phyloP scores from a whole-genome alignment of 108 stramenopile species.

The Bacterosira constricta region DNA sequence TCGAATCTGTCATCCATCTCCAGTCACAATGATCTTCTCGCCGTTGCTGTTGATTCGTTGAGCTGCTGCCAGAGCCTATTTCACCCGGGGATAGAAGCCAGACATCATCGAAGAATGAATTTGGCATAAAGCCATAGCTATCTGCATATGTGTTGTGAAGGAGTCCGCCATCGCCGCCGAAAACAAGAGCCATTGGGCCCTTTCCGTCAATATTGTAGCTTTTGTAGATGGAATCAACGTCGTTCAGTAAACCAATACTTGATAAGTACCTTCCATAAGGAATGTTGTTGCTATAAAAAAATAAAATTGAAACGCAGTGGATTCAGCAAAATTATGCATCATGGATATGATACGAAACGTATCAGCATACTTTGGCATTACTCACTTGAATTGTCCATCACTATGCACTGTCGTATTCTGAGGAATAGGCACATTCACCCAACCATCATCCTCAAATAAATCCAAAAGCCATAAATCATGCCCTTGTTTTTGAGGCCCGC shows the following conservation, averaged over 20 bases:
- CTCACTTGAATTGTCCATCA: background rate
- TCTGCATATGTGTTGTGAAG: slow-evolving; percentile 19
- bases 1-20: slow-evolving; percentile 12
- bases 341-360: background rate
- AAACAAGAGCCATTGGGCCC: slow-evolving; percentile 18
- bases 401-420: background rate
- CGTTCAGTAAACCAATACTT: slow-evolving; percentile 8
- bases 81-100: slow-evolving; percentile 29
- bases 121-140: slow-evolving; percentile 25
- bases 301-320: background rate
- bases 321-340: background rate
- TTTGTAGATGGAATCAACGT: slow-evolving; percentile 15
- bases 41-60: slow-evolving; percentile 2
- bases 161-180: slow-evolving; percentile 36
- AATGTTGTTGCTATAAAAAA: background rate
- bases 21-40: slow-evolving; percentile 17
- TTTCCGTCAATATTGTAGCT: slow-evolving; percentile 11
- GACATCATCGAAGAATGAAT: slow-evolving; percentile 41
- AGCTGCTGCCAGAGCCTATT: background rate
- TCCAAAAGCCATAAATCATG: slow-evolving; percentile 19
- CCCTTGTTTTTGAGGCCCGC: background rate
- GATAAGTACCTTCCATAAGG: slow-evolving; percentile 28
- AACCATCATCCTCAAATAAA: slow-evolving; percentile 23
- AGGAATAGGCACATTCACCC: slow-evolving; percentile 14
- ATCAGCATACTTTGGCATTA: too few relatives aligned